phyloP scores from a whole-genome alignment of 768 basidiomycete genomes.

The Mycena rebaudengoi region DNA sequence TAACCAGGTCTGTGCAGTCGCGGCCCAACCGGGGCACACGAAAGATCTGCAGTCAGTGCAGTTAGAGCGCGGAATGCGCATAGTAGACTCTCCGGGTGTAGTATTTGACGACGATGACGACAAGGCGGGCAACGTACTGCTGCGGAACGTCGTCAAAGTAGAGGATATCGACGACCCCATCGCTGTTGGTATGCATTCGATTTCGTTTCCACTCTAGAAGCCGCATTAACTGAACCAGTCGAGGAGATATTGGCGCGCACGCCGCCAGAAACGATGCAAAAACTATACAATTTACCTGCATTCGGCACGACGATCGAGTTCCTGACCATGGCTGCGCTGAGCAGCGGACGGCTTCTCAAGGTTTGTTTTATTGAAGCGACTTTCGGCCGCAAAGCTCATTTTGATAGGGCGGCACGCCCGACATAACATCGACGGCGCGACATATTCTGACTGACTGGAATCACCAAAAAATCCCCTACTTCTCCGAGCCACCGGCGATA shows the following conservation, averaged over 20 bases:
- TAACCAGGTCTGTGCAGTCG: constrained; percentile 86
- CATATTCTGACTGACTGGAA: constrained; percentile 94
- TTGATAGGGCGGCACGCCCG: constrained; percentile 87
- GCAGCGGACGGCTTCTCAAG: constrained; percentile 85
- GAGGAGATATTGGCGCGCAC: constrained; percentile 87
- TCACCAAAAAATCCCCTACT: constrained; percentile 93
- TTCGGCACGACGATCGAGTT: constrained; percentile 82
- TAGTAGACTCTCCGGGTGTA: constrained; percentile 97
- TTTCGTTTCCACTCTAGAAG: constrained; percentile 13
- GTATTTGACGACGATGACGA: constrained; percentile 87
- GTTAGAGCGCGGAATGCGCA: constrained; percentile 90
- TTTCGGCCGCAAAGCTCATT: not conserved
- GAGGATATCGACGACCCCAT: constrained; percentile 93
- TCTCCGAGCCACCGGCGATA: constrained; percentile 76
- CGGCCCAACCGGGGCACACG: constrained; percentile 94
- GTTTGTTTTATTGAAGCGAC: constrained; percentile 41
- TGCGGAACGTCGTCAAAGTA: constrained; percentile 90
- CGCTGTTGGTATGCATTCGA: constrained; percentile 84
- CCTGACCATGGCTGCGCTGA: constrained; percentile 88
- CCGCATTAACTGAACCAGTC: constrained; percentile 54
- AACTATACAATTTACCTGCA: constrained; percentile 85
- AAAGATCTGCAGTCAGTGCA: constrained; percentile 91
- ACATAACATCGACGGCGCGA: constrained; percentile 82
- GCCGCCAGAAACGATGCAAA: constrained; percentile 72
- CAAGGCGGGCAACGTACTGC: constrained; percentile 71